Evolutionary conservation across 2,329 filamentous ascomycete species (phyloP).

Genomic region (Fusarium sp.): DNA sequence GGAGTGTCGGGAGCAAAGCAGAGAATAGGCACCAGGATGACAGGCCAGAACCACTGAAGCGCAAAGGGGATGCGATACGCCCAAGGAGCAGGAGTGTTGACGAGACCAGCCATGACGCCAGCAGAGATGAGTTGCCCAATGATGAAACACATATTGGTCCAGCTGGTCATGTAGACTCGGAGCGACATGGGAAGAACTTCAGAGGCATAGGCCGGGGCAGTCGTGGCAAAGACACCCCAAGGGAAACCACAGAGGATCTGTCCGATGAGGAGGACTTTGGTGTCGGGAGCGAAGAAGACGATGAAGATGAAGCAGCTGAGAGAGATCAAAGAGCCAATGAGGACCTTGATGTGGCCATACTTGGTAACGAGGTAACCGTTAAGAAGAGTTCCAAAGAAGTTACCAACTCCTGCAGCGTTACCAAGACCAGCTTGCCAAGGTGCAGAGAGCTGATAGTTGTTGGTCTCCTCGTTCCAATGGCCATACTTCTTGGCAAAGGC

Average conservation of each 20-base stretch:
- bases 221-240: constrained; percentile 56
- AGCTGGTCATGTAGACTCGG: constrained; percentile 56
- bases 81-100: constrained; percentile 50
- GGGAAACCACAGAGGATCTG: constrained; percentile 58
- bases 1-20: constrained; percentile 59
- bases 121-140: constrained; percentile 57
- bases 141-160: constrained; percentile 58
- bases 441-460: constrained; percentile 52
- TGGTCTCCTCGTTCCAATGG: constrained; percentile 38
- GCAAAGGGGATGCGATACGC: constrained; percentile 59
- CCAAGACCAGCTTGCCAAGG: constrained; percentile 61
- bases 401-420: constrained; percentile 56
- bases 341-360: constrained; percentile 54
- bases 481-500: constrained; percentile 44
- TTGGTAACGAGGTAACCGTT: constrained; percentile 57
- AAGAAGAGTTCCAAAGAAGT: constrained; percentile 58
- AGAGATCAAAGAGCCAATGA: constrained; percentile 53
- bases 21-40: constrained; percentile 51
- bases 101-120: constrained; percentile 40
- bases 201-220: constrained; percentile 58
- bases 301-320: constrained; percentile 57
- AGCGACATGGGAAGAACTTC: constrained; percentile 53
- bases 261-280: constrained; percentile 51
- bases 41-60: constrained; percentile 60
- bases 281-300: constrained; percentile 55